These are phyloP conservation scores for Talaromyces sp. DNA, from an alignment of 2,329 filamentous ascomycete genomes.

Conservation along the genomic window DNA sequence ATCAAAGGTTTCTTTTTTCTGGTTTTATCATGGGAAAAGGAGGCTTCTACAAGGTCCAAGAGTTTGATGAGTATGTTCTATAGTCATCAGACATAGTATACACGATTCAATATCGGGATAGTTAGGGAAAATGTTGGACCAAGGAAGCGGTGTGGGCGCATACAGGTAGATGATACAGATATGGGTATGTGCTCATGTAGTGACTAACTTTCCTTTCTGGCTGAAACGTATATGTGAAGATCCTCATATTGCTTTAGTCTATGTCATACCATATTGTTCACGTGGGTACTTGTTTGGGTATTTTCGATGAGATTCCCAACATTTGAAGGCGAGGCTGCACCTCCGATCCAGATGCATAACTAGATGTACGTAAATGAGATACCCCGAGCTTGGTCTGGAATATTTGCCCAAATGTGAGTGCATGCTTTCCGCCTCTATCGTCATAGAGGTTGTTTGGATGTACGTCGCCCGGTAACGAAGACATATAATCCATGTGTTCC, in stretches of 20 bases:
- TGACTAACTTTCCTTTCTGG: too few species aligned
- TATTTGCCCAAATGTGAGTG: background rate
- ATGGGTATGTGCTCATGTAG: background rate
- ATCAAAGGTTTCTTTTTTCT: background rate
- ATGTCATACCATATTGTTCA: too few species aligned
- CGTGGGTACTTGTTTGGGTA: background rate
- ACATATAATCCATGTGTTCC: too few species aligned
- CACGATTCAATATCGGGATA: background rate
- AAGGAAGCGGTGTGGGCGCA: conserved; percentile 6
- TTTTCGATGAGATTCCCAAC: background rate
- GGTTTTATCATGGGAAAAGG: background rate
- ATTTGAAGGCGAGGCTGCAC: background rate
- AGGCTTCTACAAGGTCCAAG: background rate
- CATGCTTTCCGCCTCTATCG: background rate
- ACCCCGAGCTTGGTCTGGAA: background rate
- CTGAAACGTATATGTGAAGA: too few species aligned
- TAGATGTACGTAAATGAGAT: background rate
- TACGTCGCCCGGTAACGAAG: background rate
- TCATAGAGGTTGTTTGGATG: background rate
- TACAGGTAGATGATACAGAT: background rate
- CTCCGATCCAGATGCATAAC: background rate
- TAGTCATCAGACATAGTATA: too few species aligned
- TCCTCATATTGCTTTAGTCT: too few species aligned
- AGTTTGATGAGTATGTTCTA: background rate
- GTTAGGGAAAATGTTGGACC: background rate